phyloP scores from a whole-genome alignment of 352 stramenopile genomes.

The Pythium myriotylum region DNA sequence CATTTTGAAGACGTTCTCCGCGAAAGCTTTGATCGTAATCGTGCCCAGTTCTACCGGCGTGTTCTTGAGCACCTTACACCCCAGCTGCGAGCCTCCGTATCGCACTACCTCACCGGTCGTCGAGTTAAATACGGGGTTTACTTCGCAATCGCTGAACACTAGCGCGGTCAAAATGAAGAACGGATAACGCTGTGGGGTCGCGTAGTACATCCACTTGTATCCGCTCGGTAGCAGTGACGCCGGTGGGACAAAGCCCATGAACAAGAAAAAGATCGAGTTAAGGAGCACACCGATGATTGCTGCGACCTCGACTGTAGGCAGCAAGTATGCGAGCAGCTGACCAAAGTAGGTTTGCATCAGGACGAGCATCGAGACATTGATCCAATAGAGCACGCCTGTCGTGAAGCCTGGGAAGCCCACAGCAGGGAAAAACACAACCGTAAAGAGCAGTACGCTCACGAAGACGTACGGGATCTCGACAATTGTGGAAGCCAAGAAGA shows the following conservation, averaged over 20 bases:
- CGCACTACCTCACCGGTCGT: conserved; percentile 14
- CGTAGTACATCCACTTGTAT: conserved; percentile 25
- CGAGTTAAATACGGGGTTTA: conserved; percentile 18
- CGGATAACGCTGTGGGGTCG: conserved; percentile 18
- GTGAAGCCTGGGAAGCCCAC: conserved; percentile 30
- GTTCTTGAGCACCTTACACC: conserved; percentile 30
- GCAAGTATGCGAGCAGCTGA: conserved; percentile 57
- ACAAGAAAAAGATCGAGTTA: conserved; percentile 44
- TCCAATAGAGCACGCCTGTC: conserved; percentile 54
- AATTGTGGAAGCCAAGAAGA: conserved; percentile 59
- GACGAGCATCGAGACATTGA: conserved; percentile 56
- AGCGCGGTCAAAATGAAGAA: conserved; percentile 19
- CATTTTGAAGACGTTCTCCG: conserved; percentile 27
- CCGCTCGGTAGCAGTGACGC: conserved; percentile 10
- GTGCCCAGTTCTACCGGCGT: conserved; percentile 23
- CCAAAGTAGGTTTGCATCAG: conserved; percentile 55
- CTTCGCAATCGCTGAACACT: conserved; percentile 30
- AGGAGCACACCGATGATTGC: conserved; percentile 29
- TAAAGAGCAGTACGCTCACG: conserved; percentile 27
- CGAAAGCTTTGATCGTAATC: conserved; percentile 32
- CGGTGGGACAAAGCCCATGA: conserved; percentile 42
- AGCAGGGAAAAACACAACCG: conserved; percentile 32
- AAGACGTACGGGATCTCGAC: conserved; percentile 57
- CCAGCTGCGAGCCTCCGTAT: conserved; percentile 21
- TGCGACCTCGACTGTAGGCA: conserved; percentile 38